Evolutionary conservation across 148 eudicot species (phyloP), one percentile per base, ranked within the genome.

Genomic region (Agrostemma githago): DNA sequence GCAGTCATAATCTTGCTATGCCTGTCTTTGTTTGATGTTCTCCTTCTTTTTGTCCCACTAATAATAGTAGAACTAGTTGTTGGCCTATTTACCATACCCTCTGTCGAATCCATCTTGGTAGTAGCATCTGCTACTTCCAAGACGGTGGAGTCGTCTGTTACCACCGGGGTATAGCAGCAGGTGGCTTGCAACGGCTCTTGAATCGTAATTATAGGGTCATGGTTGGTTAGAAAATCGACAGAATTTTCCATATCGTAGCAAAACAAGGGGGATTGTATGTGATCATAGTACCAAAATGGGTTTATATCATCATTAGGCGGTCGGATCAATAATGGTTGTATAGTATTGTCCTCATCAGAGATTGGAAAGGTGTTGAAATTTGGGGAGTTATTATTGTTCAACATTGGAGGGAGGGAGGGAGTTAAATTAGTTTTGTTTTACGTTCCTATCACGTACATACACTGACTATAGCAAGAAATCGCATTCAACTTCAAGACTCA

Each of bases 1-100:
- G 89, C 89, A 0, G 96, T 88, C 40, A 74, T 80, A 46, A 90
- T 90, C 82, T 88, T 90, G 88, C 90, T 90, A 80, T 90, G 96
- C 70, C 96, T 76, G 62, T 90, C 90, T 17, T 83, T 89, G 62
- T 87, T 85, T 1, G 81, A 85, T 44, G 81, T 4, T 72, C 86
- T 78, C 68, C 68, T 85, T 64, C 73, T 80, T 64, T 64, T 74
- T 65, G 44, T 6, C 63, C 56, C 74, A 19, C 15, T 57, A 2
- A 21, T 12, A 44, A 9, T 21, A 16, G 17, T 21, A 16, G 17
- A 4, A 62, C 12, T 67, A 12, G 7, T 19, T 60, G 34, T 1
- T 26, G 48, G 14, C 58, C 14, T 54, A 41, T 60, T 72, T 46
- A 71, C 79, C 26, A 76, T 54, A 34, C 60, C 71, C 74, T 76